A percentile compares a stretch with the other conserved stretches of the same genome.
Evolutionary conservation across 2,329 filamentous ascomycete genomes (phyloP).

Genomic region (Monilinia laxa): DNA sequence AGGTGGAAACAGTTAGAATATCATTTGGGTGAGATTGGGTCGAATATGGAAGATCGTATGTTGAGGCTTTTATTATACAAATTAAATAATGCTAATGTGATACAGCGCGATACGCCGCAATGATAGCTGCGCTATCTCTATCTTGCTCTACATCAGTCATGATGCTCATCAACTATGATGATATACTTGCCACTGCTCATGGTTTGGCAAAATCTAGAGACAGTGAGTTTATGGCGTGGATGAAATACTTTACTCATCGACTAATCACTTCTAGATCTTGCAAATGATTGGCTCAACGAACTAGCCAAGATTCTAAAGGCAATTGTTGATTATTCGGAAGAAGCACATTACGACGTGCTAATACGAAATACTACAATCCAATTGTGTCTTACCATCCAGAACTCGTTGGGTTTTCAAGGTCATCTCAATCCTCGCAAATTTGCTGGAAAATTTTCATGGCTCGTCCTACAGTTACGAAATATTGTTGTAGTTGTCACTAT

Average conservation of each 20-base stretch:
- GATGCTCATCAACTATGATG: slow-evolving; percentile 59
- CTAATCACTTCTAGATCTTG: slow-evolving; percentile 50
- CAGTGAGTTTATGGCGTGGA: slow-evolving; percentile 30
- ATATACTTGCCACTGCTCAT: slow-evolving; percentile 65
- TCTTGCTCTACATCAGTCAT: slow-evolving; percentile 51
- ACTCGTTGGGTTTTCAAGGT: slow-evolving; percentile 71
- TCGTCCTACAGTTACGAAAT: slow-evolving; percentile 73
- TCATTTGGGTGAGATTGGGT: slow-evolving; percentile 49
- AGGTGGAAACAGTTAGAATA: slow-evolving; percentile 59
- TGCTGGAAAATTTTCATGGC: slow-evolving; percentile 71
- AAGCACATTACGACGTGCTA: slow-evolving; percentile 68
- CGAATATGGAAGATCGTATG: slow-evolving; percentile 52
- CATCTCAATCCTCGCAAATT: slow-evolving; percentile 62
- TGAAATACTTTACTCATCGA: background rate
- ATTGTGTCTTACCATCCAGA: slow-evolving; percentile 74
- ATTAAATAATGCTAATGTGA: slow-evolving; percentile 29
- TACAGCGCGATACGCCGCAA: slow-evolving; percentile 54
- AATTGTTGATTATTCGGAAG: slow-evolving; percentile 78
- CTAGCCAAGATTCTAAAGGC: slow-evolving; percentile 69
- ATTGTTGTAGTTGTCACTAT: slow-evolving; percentile 65
- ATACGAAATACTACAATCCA: slow-evolving; percentile 72
- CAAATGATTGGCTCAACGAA: slow-evolving; percentile 62
- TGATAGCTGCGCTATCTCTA: slow-evolving; percentile 60
- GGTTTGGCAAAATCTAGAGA: slow-evolving; percentile 32
- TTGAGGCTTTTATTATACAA: slow-evolving; percentile 19